These are phyloP conservation scores for Asterella californica DNA, from an alignment of 225 moss, liverwort and hornwort genomes.

Conservation along the genomic window DNA sequence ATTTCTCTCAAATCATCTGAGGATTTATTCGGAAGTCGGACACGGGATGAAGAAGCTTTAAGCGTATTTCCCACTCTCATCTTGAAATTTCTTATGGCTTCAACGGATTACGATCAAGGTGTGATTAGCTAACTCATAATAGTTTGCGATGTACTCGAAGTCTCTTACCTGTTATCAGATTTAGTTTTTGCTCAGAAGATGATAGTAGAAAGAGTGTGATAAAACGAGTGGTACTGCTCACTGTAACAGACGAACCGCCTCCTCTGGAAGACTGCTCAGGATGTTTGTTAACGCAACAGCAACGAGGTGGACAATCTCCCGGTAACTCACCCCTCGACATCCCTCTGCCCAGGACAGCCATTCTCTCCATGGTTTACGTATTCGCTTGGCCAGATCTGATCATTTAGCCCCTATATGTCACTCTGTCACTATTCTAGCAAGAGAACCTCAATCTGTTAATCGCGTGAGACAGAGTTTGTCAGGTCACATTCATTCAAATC, in stretches of 20 bases:
- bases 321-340: neutral
- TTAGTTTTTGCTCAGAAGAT: too few species aligned
- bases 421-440: neutral
- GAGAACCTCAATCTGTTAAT: neutral
- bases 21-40: too few species aligned
- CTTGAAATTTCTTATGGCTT: too few species aligned
- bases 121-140: too few species aligned
- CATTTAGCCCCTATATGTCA: neutral
- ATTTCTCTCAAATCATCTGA: too few species aligned
- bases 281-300: conserved; percentile 37
- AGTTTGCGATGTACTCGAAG: too few species aligned
- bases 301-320: conserved; percentile 23
- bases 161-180: too few species aligned
- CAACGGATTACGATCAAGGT: too few species aligned
- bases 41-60: too few species aligned
- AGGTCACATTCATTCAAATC: too few species aligned
- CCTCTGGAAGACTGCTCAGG: conserved; percentile 67
- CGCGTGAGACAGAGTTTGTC: neutral
- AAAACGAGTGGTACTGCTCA: neutral
- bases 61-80: too few species aligned
- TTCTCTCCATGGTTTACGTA: neutral
- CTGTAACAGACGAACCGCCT: conserved; percentile 44
- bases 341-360: neutral
- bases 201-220: too few species aligned
- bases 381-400: neutral